phyloP scores from a whole-genome alignment of 1,139 yeast species.

The Blastobotrys proliferans region DNA sequence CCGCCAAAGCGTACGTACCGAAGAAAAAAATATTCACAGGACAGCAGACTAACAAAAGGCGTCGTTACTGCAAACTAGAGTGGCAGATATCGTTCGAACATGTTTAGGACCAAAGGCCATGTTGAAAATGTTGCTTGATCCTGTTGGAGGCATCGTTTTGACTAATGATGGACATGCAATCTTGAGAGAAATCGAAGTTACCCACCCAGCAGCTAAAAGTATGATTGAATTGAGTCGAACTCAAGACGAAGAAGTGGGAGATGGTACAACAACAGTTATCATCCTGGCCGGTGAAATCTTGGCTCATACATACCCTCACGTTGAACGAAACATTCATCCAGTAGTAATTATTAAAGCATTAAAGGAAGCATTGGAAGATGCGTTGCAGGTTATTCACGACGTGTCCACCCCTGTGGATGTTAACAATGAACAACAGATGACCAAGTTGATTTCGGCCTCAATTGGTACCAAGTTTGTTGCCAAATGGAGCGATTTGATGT shows the following conservation, averaged over 20 bases:
- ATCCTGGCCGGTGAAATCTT: conserved; percentile 89
- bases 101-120: conserved; percentile 99
- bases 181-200: conserved; percentile 92
- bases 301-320: conserved; percentile 90
- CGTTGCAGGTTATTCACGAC: conserved; percentile 78
- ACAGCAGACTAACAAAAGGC: conserved; percentile 9
- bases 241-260: conserved; percentile 99
- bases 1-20: conserved; percentile 73
- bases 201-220: conserved; percentile 98
- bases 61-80: conserved; percentile 35
- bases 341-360: conserved; percentile 93
- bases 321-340: conserved; percentile 93
- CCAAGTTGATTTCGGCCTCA: conserved; percentile 78
- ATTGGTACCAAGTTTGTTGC: conserved; percentile 95
- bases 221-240: conserved; percentile 97
- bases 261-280: conserved; percentile 96
- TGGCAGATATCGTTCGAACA: conserved; percentile 93
- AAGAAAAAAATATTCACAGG: neutral
- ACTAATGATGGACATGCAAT: conserved; percentile 99
- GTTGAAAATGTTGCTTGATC: conserved; percentile 96
- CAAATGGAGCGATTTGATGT: conserved; percentile 91
- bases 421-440: conserved; percentile 81
- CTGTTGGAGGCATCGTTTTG: conserved; percentile 97
- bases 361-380: conserved; percentile 86
- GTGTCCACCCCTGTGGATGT: conserved; percentile 84